phyloP scores from a whole-genome alignment of 2,329 filamentous ascomycete genomes.

The Fusarium protoensiforme region DNA sequence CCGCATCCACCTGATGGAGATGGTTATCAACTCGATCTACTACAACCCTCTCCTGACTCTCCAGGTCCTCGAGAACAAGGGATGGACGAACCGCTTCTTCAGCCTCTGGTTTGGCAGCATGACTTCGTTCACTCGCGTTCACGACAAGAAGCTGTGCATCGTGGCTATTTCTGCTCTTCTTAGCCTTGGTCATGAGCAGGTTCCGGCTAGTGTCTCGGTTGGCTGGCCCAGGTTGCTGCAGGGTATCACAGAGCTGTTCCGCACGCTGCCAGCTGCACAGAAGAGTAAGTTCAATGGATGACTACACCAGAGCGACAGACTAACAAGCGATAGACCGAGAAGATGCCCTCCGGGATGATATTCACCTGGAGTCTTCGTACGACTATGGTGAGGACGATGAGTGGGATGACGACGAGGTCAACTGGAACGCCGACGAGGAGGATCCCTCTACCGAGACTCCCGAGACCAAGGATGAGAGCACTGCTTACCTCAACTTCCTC shows the following conservation, averaged over 20 bases:
- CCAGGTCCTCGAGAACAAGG: conserved; percentile 87
- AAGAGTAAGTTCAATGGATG: conserved; percentile 72
- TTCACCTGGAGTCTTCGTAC: conserved; percentile 73
- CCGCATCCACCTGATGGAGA: conserved; percentile 96
- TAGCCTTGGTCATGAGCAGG: conserved; percentile 80
- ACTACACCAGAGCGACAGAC: background rate
- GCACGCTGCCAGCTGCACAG: conserved; percentile 86
- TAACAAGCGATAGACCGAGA: conserved; percentile 75
- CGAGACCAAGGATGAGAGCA: conserved; percentile 88
- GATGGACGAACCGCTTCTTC: conserved; percentile 99
- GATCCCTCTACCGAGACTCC: conserved; percentile 71
- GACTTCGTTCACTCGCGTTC: conserved; percentile 90
- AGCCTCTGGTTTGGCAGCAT: conserved; percentile 98
- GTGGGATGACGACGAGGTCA: conserved; percentile 82
- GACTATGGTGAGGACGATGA: conserved; percentile 81
- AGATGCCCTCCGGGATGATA: conserved; percentile 91
- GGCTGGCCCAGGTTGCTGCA: conserved; percentile 93
- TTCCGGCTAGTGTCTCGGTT: conserved; percentile 91
- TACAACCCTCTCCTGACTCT: conserved; percentile 92
- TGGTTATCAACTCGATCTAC: conserved; percentile 98
- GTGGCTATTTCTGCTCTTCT: conserved; percentile 90
- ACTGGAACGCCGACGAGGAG: conserved; percentile 82
- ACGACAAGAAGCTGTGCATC: conserved; percentile 99
- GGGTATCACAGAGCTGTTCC: conserved; percentile 91
- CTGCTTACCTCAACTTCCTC: conserved; percentile 94